These are phyloP conservation scores for Colletotrichum siamense DNA, from an alignment of 2,329 filamentous ascomycete genomes.

Conservation along the genomic window DNA sequence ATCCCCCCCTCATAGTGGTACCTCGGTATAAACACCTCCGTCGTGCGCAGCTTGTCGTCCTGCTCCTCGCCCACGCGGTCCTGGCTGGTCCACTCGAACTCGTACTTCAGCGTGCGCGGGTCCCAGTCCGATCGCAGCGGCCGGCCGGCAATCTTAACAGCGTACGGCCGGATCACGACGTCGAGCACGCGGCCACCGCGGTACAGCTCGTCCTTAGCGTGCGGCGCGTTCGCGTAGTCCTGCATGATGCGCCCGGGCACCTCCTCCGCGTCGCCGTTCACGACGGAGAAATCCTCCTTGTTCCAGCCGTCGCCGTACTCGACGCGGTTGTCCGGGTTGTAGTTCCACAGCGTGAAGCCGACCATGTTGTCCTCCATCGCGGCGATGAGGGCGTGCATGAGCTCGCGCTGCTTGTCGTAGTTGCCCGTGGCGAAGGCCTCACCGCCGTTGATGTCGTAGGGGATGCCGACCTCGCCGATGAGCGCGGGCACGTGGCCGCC, in stretches of 20 bases:
- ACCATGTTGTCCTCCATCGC: slow-evolving; percentile 45
- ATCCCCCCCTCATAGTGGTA: slow-evolving; percentile 41
- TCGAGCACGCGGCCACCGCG: slow-evolving; percentile 41
- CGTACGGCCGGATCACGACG: slow-evolving; percentile 45
- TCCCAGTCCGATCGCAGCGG: slow-evolving; percentile 40
- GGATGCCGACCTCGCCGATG: slow-evolving; percentile 46
- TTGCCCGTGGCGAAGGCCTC: slow-evolving; percentile 41
- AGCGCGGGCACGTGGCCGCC: slow-evolving; percentile 37
- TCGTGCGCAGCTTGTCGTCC: slow-evolving; percentile 30
- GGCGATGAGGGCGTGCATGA: slow-evolving; percentile 42
- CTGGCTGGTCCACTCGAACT: slow-evolving; percentile 34
- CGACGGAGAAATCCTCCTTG: slow-evolving; percentile 46
- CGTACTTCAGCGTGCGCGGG: slow-evolving; percentile 36
- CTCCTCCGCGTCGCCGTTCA: slow-evolving; percentile 36
- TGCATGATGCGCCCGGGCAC: slow-evolving; percentile 29
- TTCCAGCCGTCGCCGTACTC: slow-evolving; percentile 49
- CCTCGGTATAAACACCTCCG: slow-evolving; percentile 42
- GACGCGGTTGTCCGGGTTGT: slow-evolving; percentile 41
- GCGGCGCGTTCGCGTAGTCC: slow-evolving; percentile 37
- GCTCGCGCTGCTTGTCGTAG: slow-evolving; percentile 42
- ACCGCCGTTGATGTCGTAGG: slow-evolving; percentile 44
- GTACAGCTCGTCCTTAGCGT: slow-evolving; percentile 41
- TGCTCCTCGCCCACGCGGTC: not conserved
- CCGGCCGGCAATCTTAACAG: slow-evolving; percentile 43
- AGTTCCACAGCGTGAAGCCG: slow-evolving; percentile 45